Conservation (phyloP, 2,329 filamentous ascomycete genomes). For the Diaporthe sp. region DNA sequence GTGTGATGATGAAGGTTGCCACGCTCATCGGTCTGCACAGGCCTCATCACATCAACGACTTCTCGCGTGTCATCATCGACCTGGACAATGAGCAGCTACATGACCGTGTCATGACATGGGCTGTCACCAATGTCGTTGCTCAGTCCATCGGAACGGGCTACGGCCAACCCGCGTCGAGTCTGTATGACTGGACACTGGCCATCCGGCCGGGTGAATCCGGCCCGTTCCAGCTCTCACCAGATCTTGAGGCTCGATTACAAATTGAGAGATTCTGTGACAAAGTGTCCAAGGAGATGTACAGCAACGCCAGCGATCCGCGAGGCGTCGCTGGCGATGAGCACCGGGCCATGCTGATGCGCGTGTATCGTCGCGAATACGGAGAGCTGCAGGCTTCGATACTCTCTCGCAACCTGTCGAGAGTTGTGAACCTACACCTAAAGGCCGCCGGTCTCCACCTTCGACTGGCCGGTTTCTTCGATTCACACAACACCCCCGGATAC, state of each 20-base stretch:
- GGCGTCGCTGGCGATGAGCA: conserved; percentile 78
- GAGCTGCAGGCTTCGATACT: conserved; percentile 74
- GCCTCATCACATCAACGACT: conserved; percentile 86
- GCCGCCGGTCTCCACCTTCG: conserved; percentile 83
- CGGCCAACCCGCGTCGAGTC: conserved; percentile 83
- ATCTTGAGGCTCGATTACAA: conserved; percentile 77
- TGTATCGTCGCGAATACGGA: conserved; percentile 75
- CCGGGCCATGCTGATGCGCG: conserved; percentile 75
- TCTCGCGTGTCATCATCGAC: conserved; percentile 81
- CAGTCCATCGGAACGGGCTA: conserved; percentile 88
- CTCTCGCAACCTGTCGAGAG: conserved; percentile 70
- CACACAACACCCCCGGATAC: conserved; percentile 78
- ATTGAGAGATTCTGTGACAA: conserved; percentile 84
- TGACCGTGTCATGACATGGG: conserved; percentile 85
- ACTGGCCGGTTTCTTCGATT: conserved; percentile 85
- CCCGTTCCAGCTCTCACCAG: conserved; percentile 70
- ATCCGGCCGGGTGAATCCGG: conserved; percentile 72
- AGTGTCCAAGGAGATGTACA: conserved; percentile 84
- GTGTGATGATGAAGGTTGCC: conserved; percentile 89
- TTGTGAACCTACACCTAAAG: conserved; percentile 76
- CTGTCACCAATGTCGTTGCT: conserved; percentile 86
- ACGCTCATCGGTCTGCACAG: conserved; percentile 87
- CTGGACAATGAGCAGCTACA: conserved; percentile 84
- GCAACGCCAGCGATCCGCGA: conserved; percentile 80
- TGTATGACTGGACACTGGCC: conserved; percentile 82